Evolutionary conservation across 345 rosid species (phyloP), one percentile per base, ranked within the genome.

Genomic region (Acer yangbiense): DNA sequence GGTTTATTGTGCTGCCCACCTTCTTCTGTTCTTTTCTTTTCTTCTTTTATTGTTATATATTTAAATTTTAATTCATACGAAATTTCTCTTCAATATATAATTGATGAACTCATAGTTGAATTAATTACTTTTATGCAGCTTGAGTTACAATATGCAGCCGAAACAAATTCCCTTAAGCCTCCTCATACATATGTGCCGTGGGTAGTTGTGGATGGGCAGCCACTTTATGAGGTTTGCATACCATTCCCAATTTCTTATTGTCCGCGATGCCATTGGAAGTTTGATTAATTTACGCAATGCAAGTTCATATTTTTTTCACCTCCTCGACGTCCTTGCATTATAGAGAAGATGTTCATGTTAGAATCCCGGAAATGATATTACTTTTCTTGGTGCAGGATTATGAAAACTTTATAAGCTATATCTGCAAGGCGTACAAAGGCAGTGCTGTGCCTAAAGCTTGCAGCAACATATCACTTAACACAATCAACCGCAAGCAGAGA

Each of bases 121-220:
- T 11, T 39, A 48, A 18, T 43, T 72, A 7, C 57, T 61, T 70
- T 77, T 73, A 23, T 84, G 87, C 93, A 93, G 99, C 97, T 95
- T 80, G 94, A 90, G 76, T 76, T 95, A 73, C 66, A 85, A 80
- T 93, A 91, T 82, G 99, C 92, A 16, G 90, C 89, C 16, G 99
- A 95, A 84, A 95, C 99, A 6, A 80, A 77, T 81, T 88, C 91
- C 41, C 97, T 93, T 65, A 78, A 90, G 78, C 99, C 99, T 61
- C 94, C 99, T 74, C 99, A 95, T 82, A 43, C 75, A 46, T 95
- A 92, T 63, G 99, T 95, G 70, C 98, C 99, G 3, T 95, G 99
- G 98, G 99, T 93, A 2, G 96, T 91, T 46, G 99, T 95, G 72
- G 83, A 95, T 85, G 98, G 97, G 46, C 89, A 88, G 81, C 99